phyloP scores from a whole-genome alignment of 2,329 filamentous ascomycete genomes.

The Fusarium odoratissimum region DNA sequence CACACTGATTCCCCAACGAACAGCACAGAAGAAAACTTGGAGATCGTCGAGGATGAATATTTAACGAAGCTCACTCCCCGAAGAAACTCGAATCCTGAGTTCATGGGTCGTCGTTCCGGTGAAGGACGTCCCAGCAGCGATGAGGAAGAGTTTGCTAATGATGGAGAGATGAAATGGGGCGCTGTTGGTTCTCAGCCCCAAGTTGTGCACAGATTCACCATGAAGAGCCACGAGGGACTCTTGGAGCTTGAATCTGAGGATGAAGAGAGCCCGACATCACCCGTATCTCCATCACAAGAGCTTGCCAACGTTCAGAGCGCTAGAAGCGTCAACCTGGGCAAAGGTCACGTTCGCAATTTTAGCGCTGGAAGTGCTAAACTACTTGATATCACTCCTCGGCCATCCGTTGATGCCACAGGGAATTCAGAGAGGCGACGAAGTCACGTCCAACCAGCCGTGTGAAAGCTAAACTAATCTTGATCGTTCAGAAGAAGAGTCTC shows the following conservation, averaged over 20 bases:
- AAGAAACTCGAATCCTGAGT: constrained; percentile 40
- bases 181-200: constrained; percentile 59
- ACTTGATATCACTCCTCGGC: constrained; percentile 71
- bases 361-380: constrained; percentile 83
- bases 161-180: constrained; percentile 64
- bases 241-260: constrained; percentile 57
- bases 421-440: constrained; percentile 48
- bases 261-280: constrained; percentile 47
- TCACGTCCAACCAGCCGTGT: constrained; percentile 30
- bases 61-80: constrained; percentile 62
- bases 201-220: constrained; percentile 69
- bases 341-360: constrained; percentile 75
- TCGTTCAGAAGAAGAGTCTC: constrained; percentile 42
- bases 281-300: constrained; percentile 48
- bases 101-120: constrained; percentile 58
- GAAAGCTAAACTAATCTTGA: constrained; percentile 29
- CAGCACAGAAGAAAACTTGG: constrained; percentile 72
- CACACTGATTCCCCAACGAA: constrained; percentile 56
- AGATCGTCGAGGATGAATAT: constrained; percentile 76
- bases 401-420: constrained; percentile 63
- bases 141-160: constrained; percentile 61
- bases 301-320: constrained; percentile 68
- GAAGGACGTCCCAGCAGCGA: constrained; percentile 69
- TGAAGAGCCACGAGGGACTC: constrained; percentile 65
- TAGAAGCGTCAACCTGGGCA: constrained; percentile 75